phyloP scores from a whole-genome alignment of 768 basidiomycete species.

The Podaxis sp. region DNA sequence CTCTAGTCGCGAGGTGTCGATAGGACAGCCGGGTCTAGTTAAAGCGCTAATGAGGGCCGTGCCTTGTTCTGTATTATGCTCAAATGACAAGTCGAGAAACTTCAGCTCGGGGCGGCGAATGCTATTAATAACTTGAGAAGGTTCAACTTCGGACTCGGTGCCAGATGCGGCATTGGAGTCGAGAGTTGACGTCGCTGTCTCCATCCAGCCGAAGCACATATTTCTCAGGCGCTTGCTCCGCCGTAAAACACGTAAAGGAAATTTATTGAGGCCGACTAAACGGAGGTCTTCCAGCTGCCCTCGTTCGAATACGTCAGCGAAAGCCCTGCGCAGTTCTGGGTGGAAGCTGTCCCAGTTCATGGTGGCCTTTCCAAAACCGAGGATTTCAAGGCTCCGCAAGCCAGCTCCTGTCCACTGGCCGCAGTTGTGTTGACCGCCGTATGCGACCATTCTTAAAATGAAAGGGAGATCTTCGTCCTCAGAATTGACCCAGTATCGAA shows the following conservation, averaged over 20 bases:
- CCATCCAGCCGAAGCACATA: conserved; percentile 14
- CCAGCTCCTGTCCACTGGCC: neutral
- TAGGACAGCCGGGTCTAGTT: neutral
- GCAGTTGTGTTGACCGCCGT: neutral
- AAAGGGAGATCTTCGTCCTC: conserved; percentile 13
- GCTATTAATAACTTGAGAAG: neutral
- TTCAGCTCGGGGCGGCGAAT: neutral
- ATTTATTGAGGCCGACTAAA: conserved; percentile 9
- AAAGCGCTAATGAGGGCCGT: conserved; percentile 5
- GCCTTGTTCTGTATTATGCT: conserved; percentile 10
- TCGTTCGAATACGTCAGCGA: conserved; percentile 3
- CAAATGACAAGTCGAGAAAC: conserved; percentile 13
- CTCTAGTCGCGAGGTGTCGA: conserved; percentile 8
- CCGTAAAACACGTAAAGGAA: neutral
- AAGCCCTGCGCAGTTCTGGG: neutral
- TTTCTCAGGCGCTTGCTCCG: neutral
- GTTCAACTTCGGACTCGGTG: neutral
- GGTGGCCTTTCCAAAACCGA: conserved; percentile 9
- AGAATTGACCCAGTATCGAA: conserved; percentile 10
- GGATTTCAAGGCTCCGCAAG: conserved; percentile 3
- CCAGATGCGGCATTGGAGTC: neutral
- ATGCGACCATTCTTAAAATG: conserved; percentile 11
- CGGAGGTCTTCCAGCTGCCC: conserved; percentile 10
- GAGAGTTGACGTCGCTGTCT: neutral
- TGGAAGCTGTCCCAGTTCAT: conserved; percentile 7